Evolutionary conservation across 768 basidiomycete genomes (phyloP).

Genomic region (Scleroderma citrinum): DNA sequence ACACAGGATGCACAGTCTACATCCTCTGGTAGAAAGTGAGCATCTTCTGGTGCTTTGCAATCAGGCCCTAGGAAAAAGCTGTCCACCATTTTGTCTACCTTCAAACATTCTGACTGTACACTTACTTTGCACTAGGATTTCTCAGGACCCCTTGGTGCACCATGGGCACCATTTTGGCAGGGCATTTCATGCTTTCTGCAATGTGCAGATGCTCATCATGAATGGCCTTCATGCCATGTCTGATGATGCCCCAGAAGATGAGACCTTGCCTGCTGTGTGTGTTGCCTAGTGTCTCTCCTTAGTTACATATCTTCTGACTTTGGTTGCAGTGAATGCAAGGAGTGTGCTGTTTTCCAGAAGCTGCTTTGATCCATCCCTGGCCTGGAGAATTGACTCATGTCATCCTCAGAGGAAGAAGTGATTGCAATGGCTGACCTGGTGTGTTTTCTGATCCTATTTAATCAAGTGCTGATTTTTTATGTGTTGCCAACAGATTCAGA

Average conservation of each 20-base stretch:
- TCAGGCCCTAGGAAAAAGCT: background rate
- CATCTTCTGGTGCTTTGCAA: background rate
- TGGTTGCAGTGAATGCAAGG: background rate
- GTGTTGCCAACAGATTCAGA: slow-evolving; percentile 16
- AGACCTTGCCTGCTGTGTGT: background rate
- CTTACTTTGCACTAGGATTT: background rate
- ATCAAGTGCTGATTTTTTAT: background rate
- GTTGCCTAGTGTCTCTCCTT: background rate
- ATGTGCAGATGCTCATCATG: slow-evolving; percentile 14
- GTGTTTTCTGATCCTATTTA: background rate
- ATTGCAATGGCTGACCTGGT: slow-evolving; percentile 13
- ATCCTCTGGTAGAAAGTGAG: no score
- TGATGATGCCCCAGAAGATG: background rate
- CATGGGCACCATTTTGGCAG: slow-evolving; percentile 18
- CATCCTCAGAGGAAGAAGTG: slow-evolving; percentile 10
- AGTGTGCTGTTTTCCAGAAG: slow-evolving; percentile 4
- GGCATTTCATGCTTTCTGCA: slow-evolving; percentile 16
- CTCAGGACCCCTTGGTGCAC: slow-evolving; percentile 15
- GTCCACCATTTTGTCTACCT: background rate
- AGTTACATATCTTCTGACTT: background rate
- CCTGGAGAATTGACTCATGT: slow-evolving; percentile 11
- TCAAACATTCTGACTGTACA: background rate
- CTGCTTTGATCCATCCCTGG: slow-evolving; percentile 10
- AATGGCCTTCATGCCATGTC: background rate
- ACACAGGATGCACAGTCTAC: no score